Percentiles rank a stretch among this genome's conserved stretches.
phyloP scores from a whole-genome alignment of 202 grass and related monocot genomes.

The Panicum hallii region DNA sequence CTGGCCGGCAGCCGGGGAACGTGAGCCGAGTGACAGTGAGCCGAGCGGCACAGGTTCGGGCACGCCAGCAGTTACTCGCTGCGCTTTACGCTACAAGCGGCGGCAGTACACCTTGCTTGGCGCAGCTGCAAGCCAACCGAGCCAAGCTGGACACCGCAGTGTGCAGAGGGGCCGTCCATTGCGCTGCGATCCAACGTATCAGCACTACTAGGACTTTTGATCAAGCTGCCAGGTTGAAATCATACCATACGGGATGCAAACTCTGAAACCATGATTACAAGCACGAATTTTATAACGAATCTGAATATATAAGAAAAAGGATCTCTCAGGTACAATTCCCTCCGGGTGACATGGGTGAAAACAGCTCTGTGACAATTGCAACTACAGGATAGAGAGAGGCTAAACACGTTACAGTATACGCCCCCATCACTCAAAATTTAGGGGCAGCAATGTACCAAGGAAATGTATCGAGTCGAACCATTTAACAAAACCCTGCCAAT shows the following conservation, averaged over 20 bases:
- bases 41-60: not conserved
- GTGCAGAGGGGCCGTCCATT: not conserved
- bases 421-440: slow-evolving; percentile 66
- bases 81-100: not conserved
- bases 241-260: no score
- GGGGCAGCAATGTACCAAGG: slow-evolving; percentile 41
- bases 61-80: not conserved
- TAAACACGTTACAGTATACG: slow-evolving; percentile 32
- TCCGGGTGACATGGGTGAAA: slow-evolving; percentile 4
- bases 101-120: not conserved
- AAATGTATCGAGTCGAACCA: slow-evolving; percentile 1
- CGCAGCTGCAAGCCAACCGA: slow-evolving; percentile 27
- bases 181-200: not conserved
- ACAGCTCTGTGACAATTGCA: not conserved
- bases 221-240: not conserved
- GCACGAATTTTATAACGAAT: not conserved
- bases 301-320: not conserved
- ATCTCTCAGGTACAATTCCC: not conserved
- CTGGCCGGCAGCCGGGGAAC: not conserved
- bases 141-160: not conserved
- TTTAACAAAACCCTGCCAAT: slow-evolving; percentile 31
- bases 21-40: not conserved
- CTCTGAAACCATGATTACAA: not conserved
- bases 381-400: not conserved
- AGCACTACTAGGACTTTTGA: not conserved